These are phyloP conservation scores for Adansonia gregorii DNA, from an alignment of 441 rosid genomes.

Conservation along the genomic window DNA sequence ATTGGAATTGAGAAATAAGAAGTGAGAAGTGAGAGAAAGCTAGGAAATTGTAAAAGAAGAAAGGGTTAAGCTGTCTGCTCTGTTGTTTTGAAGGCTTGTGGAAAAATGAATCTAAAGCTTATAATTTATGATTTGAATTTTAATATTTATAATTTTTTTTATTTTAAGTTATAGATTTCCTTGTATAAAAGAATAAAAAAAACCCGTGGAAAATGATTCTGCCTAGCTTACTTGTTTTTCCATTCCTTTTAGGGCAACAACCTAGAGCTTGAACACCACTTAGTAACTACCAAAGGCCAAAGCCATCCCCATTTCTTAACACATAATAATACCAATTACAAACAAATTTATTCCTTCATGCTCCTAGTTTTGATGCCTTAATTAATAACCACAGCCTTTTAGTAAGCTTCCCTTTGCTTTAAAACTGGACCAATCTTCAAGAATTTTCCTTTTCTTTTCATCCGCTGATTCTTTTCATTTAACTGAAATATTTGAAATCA, in stretches of 20 bases:
- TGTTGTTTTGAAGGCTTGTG: conserved; percentile 33
- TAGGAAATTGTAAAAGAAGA: conserved; percentile 2
- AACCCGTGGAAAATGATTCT: conserved; percentile 10
- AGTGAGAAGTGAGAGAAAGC: background rate
- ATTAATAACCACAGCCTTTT: background rate
- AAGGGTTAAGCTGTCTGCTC: conserved; percentile 41
- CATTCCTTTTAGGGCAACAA: conserved; percentile 47
- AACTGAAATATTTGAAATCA: no score
- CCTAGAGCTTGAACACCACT: background rate
- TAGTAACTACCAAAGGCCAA: background rate
- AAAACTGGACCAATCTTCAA: background rate
- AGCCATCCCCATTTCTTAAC: background rate
- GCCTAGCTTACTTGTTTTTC: conserved; percentile 40
- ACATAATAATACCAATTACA: no score
- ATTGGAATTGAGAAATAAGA: background rate
- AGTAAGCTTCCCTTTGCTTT: background rate
- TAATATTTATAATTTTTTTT: no score
- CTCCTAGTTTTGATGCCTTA: background rate
- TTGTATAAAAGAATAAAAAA: no score
- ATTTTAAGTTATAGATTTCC: no score
- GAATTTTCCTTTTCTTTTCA: no score
- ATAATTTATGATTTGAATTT: no score
- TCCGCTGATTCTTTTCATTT: no score
- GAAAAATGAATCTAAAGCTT: conserved; percentile 22
- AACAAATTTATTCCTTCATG: background rate